These are phyloP conservation scores for Thraustochytrium striatum DNA, from an alignment of 352 stramenopile genomes.

Conservation along the genomic window DNA sequence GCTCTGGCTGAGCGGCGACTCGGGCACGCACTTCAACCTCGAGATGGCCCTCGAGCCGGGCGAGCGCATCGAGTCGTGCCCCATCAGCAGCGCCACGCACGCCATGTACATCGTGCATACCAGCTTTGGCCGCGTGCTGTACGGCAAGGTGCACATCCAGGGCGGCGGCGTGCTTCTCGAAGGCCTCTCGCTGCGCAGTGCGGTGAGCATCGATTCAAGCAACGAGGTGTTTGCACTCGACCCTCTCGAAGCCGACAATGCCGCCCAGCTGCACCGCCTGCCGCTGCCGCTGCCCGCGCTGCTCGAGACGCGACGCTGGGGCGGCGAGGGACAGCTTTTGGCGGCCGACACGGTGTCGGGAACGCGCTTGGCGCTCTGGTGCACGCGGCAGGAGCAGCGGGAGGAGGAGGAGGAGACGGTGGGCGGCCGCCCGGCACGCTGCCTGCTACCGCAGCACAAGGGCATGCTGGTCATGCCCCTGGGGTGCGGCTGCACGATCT, in stretches of 20 bases:
- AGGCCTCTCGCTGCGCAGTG: neutral
- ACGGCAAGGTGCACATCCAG: slow-evolving; percentile 28
- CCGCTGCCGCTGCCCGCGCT: neutral
- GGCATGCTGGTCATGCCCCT: slow-evolving; percentile 14
- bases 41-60: neutral
- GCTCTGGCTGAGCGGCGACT: slow-evolving; percentile 1
- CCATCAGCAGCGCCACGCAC: neutral
- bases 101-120: neutral
- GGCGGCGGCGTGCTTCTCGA: neutral
- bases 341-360: too few relatives aligned
- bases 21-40: neutral
- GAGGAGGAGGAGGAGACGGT: too few relatives aligned
- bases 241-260: neutral
- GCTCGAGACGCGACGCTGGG: neutral
- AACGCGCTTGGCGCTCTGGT: too few relatives aligned
- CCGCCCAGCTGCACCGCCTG: neutral
- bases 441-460: slow-evolving; percentile 38
- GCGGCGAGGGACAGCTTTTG: too few relatives aligned
- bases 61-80: slow-evolving; percentile 18
- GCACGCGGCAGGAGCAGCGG: too few relatives aligned
- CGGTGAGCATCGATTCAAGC: neutral
- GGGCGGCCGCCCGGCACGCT: too few relatives aligned
- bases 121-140: neutral
- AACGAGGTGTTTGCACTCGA: neutral
- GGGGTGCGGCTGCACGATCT: neutral